These are phyloP conservation scores for Comarum palustre DNA, from an alignment of 306 rosid genomes.

Conservation along the genomic window DNA sequence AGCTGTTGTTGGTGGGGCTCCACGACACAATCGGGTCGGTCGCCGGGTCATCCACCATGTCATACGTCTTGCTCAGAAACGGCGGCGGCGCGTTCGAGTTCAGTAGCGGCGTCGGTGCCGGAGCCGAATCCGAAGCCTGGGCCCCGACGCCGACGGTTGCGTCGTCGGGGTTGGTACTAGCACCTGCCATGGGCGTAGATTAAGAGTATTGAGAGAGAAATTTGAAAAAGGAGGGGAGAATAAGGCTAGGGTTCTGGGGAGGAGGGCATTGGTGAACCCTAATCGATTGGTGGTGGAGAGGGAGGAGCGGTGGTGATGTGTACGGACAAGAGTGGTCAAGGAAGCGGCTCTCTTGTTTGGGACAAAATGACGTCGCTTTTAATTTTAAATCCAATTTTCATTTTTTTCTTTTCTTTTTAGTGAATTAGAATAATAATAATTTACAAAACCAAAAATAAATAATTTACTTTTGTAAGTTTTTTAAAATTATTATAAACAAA, in stretches of 20 bases:
- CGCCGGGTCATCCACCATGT: conserved; percentile 88
- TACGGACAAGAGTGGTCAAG: not conserved
- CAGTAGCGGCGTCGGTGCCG: conserved; percentile 56
- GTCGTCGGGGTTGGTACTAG: conserved; percentile 29
- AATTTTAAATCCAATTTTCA: no score
- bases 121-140: conserved; percentile 23
- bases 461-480: no score
- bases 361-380: no score
- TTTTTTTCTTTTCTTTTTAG: no score
- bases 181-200: conserved; percentile 41
- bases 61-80: conserved; percentile 87
- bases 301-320: not conserved
- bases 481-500: no score
- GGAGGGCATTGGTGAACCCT: not conserved
- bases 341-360: not conserved
- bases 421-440: no score
- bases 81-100: conserved; percentile 81
- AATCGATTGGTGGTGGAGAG: not conserved
- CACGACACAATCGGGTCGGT: conserved; percentile 83
- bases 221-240: not conserved
- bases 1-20: conserved; percentile 88
- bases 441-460: no score
- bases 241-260: conserved; percentile 18
- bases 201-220: not conserved
- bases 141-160: conserved; percentile 1